A percentile compares a stretch with the other conserved stretches of the same genome.
Evolutionary conservation across 2,329 filamentous ascomycete species (phyloP).

Genomic region (Arthrocladium fulminans): DNA sequence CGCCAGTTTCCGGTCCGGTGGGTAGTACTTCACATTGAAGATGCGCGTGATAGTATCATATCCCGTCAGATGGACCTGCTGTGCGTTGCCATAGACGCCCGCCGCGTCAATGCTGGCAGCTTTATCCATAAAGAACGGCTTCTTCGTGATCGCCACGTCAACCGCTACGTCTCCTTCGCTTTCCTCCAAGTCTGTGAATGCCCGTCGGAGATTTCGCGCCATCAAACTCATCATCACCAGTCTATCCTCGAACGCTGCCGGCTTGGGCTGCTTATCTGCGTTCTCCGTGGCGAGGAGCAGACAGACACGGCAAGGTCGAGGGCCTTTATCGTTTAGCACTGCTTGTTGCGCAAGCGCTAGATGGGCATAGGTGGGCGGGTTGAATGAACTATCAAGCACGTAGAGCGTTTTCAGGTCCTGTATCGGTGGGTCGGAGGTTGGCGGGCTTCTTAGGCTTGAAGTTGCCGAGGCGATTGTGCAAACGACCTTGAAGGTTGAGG

Average conservation of each 20-base stretch:
- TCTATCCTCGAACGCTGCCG: constrained; percentile 40
- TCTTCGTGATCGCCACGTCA: constrained; percentile 41
- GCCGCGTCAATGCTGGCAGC: constrained; percentile 35
- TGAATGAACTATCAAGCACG: constrained; percentile 59
- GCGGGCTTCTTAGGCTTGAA: constrained; percentile 31
- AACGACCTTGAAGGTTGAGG: constrained; percentile 20
- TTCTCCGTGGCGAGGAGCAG: constrained; percentile 56
- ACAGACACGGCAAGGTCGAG: constrained; percentile 36
- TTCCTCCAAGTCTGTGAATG: neutral
- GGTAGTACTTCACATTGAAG: constrained; percentile 42
- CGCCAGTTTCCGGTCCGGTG: constrained; percentile 32
- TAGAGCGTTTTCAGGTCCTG: constrained; percentile 48
- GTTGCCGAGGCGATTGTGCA: constrained; percentile 45
- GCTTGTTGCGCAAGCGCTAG: constrained; percentile 47
- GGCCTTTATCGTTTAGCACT: constrained; percentile 29
- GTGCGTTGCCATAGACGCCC: constrained; percentile 27
- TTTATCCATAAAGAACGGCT: constrained; percentile 42
- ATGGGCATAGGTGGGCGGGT: constrained; percentile 55
- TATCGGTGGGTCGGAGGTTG: constrained; percentile 52
- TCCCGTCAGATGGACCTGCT: constrained; percentile 42
- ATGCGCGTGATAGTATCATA: constrained; percentile 43
- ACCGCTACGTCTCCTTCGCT: constrained; percentile 22
- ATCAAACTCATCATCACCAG: constrained; percentile 42
- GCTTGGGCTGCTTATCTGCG: constrained; percentile 52
- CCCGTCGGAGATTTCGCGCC: constrained; percentile 33